Base-by-base conservation (phyloP, 805 yeast genomes). In the Isabelozyma rhagii region DNA sequence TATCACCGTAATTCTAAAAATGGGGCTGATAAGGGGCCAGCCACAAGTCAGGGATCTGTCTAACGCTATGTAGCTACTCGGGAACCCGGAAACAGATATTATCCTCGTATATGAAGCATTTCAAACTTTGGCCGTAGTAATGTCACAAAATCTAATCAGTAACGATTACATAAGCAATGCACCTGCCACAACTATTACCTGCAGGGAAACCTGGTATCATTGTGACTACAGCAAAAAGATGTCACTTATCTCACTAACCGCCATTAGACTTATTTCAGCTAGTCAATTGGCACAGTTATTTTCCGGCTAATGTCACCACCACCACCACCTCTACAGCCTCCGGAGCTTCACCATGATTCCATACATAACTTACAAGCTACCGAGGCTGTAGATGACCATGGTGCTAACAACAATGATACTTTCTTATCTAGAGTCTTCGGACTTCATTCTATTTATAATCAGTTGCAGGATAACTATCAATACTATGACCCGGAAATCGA, bases 361-460 rank as follows among this genome's bases (percentile, higher is more conserved):
- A 31, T 31, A 31, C 36, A 31, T 13, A 31, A 31, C 10, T 31
- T 31, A 4, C 36, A 31, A 9, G n/a, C 36, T 31, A 31, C 36
- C 36, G 36, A 31, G 36, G n/a, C 10, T 13, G 36, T 31, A 31
- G 36, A 31, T 10, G 36, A 31, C n/a, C 10, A 31, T 31, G 36
- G 36, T 10, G n/a, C 36, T 13, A 13, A 9, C 21, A 61, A 63
- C 50, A 69, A 69, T 47, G 82, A 82, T 56, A 83, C 87, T 5
- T 84, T 84, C 58, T 70, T 84, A 51, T 82, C 86, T 8, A 71
- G 88, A 41, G 85, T 84, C 18, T 83, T 84, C 64, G 89, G 87
- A 4, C 66, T 74, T 39, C 71, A 73, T 48, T 73, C 78, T 8
- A 65, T 74, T 9, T 74, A 74, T 55, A 73, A 68, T 53, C 75